phyloP scores from a whole-genome alignment of 2,329 filamentous ascomycete genomes.

The Epichloe aotearoae region DNA sequence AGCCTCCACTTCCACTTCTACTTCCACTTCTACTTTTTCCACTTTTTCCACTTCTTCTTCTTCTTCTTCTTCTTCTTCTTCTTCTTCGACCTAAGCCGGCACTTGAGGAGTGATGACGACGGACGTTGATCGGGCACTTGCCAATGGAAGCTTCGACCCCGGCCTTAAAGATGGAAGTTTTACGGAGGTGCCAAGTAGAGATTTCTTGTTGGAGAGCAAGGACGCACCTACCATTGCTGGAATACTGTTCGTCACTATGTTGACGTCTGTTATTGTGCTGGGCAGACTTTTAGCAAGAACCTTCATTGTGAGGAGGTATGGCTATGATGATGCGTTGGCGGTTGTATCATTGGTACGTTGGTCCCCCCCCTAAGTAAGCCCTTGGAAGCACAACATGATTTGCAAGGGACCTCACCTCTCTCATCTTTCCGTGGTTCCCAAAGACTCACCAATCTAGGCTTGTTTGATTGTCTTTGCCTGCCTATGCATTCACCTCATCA shows the following conservation, averaged over 20 bases:
- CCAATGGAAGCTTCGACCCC: neutral
- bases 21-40: too few relatives aligned
- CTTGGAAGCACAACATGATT: neutral
- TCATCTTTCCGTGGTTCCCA: too few relatives aligned
- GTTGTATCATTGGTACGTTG: constrained; percentile 22
- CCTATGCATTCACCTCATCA: constrained; percentile 30
- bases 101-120: constrained; percentile 9
- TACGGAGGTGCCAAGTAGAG: constrained; percentile 19
- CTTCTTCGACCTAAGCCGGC: too few relatives aligned
- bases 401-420: too few relatives aligned
- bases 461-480: constrained; percentile 29
- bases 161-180: constrained; percentile 17
- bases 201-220: constrained; percentile 22
- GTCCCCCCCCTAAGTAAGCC: neutral
- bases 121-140: constrained; percentile 20
- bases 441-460: constrained; percentile 11
- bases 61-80: too few relatives aligned
- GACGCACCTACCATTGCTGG: constrained; percentile 25
- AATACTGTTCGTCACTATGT: constrained; percentile 23
- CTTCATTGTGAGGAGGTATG: constrained; percentile 23
- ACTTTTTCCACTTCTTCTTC: too few relatives aligned
- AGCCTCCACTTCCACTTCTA: too few relatives aligned
- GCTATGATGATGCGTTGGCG: constrained; percentile 25
- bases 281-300: constrained; percentile 21
- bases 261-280: constrained; percentile 22